These are phyloP conservation scores for Zymoseptoria pseudotritici DNA, from an alignment of 2,329 filamentous ascomycete species.

Conservation along the genomic window DNA sequence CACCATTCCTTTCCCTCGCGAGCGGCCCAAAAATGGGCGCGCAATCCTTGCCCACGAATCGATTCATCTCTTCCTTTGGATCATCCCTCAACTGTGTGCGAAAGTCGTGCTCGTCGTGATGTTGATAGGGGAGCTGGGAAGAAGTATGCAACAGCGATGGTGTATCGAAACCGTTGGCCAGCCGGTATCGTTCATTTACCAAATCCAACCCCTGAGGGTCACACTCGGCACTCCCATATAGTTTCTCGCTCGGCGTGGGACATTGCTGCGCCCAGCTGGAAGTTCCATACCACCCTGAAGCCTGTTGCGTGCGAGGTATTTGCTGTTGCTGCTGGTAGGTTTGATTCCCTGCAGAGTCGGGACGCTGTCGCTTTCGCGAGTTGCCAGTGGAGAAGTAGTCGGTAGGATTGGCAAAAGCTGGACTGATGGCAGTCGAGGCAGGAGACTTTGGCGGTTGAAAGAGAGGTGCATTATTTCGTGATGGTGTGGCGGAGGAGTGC, in stretches of 20 bases:
- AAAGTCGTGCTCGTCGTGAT: constrained; percentile 12
- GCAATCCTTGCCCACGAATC: constrained; percentile 3
- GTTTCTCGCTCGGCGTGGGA: constrained; percentile 17
- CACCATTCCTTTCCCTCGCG: constrained; percentile 31
- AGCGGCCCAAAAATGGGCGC: constrained; percentile 22
- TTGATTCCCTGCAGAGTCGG: constrained; percentile 15
- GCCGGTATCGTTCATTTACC: constrained; percentile 45
- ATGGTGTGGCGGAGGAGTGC: constrained; percentile 6
- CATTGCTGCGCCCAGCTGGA: constrained; percentile 16
- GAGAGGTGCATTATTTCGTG: constrained; percentile 25
- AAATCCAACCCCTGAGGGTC: constrained; percentile 35
- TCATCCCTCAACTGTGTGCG: constrained; percentile 17
- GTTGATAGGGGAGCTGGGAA: neutral
- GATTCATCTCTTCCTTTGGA: constrained; percentile 8
- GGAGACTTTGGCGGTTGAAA: constrained; percentile 39
- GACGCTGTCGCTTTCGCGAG: constrained; percentile 27
- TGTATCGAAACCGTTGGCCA: constrained; percentile 45
- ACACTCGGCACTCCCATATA: constrained; percentile 13
- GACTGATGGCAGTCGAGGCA: constrained; percentile 27
- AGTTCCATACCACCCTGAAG: constrained; percentile 8
- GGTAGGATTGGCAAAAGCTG: constrained; percentile 16
- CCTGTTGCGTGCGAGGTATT: constrained; percentile 5
- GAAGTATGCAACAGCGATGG: constrained; percentile 31
- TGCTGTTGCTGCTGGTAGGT: constrained; percentile 4
- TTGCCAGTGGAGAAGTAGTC: constrained; percentile 24